Conservation (phyloP, 345 rosid genomes). For the Orychophragmus violaceus region DNA sequence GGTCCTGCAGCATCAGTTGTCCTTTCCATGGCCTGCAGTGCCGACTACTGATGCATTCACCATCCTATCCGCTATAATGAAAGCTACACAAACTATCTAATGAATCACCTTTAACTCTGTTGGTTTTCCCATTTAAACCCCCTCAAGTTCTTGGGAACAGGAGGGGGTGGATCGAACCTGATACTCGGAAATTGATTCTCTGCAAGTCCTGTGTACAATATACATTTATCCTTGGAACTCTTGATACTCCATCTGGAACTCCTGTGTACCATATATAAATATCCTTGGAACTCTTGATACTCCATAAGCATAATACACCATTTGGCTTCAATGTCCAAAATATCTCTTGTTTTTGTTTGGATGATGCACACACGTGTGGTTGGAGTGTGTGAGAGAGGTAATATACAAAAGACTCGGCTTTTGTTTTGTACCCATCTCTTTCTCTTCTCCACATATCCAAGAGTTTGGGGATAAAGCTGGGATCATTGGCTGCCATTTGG, state of each 20-base stretch:
- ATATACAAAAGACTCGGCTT: conserved; percentile 11
- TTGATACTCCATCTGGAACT: neutral
- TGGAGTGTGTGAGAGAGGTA: conserved; percentile 20
- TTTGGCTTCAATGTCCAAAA: conserved; percentile 5
- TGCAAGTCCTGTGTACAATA: conserved; percentile 21
- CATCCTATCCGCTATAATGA: conserved; percentile 14
- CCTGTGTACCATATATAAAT: conserved; percentile 19
- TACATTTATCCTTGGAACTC: conserved; percentile 1
- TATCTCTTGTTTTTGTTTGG: conserved; percentile 23
- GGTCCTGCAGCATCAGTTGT: conserved; percentile 19
- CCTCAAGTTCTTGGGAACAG: conserved; percentile 11
- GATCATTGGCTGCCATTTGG: conserved; percentile 40
- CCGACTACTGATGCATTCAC: conserved; percentile 15
- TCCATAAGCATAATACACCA: neutral
- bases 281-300: conserved; percentile 6
- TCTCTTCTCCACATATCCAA: conserved; percentile 36
- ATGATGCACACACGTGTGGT: conserved; percentile 21
- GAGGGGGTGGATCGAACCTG: too few species aligned
- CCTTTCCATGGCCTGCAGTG: conserved; percentile 10
- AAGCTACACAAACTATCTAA: too few species aligned
- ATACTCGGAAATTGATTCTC: neutral
- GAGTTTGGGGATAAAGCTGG: conserved; percentile 28
- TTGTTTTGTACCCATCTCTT: conserved; percentile 28
- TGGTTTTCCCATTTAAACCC: conserved; percentile 12
- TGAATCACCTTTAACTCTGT: conserved; percentile 14